Conservation (phyloP, 305 asterid genomes). For the Salvia sclarea region DNA sequence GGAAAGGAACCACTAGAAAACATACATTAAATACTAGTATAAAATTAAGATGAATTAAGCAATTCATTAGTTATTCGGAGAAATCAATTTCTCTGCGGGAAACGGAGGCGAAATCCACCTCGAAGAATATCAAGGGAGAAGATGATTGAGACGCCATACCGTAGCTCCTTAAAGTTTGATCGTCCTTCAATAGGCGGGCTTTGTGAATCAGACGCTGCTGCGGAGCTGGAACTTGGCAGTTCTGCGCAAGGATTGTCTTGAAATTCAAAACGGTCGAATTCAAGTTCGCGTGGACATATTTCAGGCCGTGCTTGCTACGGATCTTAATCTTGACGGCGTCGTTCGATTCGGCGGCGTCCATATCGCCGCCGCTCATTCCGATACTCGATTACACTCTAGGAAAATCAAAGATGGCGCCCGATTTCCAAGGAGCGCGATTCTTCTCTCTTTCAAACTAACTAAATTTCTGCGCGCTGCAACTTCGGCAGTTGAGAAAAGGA, state of each 20-base stretch:
- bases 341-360: slow-evolving; percentile 1
- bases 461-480: no score
- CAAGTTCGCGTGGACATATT: slow-evolving; percentile 20
- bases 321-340: slow-evolving; percentile 16
- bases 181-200: slow-evolving; percentile 31
- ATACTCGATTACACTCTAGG: neutral
- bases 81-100: no score
- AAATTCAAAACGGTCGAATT: slow-evolving; percentile 19
- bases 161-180: slow-evolving; percentile 23
- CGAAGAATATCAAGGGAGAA: no score
- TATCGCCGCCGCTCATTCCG: slow-evolving; percentile 29
- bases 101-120: no score
- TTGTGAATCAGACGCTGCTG: slow-evolving; percentile 32
- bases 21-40: no score
- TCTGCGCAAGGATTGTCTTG: slow-evolving; percentile 24
- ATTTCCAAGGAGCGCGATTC: no score
- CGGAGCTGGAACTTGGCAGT: slow-evolving; percentile 17
- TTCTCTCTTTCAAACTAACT: no score
- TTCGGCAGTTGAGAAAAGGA: no score
- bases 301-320: slow-evolving; percentile 20
- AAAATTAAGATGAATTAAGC: no score
- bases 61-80: no score
- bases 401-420: neutral
- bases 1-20: no score
- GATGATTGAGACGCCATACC: slow-evolving; percentile 2